Evolutionary conservation across 176 grass and related monocot species (phyloP), one percentile per base, ranked within the genome.

Genomic region (Tuctoria greenei): DNA sequence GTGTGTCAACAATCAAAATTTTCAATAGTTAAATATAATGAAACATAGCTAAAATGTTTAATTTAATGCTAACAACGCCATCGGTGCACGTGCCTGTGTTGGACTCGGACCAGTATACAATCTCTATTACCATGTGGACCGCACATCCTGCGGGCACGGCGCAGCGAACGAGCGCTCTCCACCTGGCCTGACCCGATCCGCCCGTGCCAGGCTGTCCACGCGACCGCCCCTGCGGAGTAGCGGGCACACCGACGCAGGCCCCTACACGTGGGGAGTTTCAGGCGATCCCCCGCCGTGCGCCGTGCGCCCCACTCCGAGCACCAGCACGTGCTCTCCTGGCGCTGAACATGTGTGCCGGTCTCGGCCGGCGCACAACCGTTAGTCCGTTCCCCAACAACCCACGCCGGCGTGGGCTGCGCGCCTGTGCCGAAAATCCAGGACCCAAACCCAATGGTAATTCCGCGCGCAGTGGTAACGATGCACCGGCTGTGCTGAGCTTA

Each of bases 261-360:
- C 84, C 81, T 71, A 77, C 70, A 4, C 20, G 1, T 39, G 12
- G 45, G 12, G 25, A 17, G 23, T n/a, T n/a, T n/a, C n/a, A n/a
- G 6, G 20, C 10, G 9, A 72, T 59, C 67, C n/a, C 38, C 31
- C 12, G 23, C 73, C 67, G 74, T 31, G 79, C 74, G 66, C 42
- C 68, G 75, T 61, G 74, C 12, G 24, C 20, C 17, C 69, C 74
- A 68, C 60, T 51, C 47, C 39, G 16, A 60, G 34, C 74, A 51
- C 25, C 43, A 74, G 69, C 80, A 87, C 80, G 74, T 87, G 80
- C 80, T 79, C 64, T 66, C 61, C 35, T 79, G 71, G 56, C 27
- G 25, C 36, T 57, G 9, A 21, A 16, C 69, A 62, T 62, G 80
- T 62, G 74, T 61, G 24, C 3, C 4, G 50, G 67, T 64, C 68